These are phyloP conservation scores for Mycena vitilis DNA, from an alignment of 768 basidiomycete genomes.

Conservation along the genomic window DNA sequence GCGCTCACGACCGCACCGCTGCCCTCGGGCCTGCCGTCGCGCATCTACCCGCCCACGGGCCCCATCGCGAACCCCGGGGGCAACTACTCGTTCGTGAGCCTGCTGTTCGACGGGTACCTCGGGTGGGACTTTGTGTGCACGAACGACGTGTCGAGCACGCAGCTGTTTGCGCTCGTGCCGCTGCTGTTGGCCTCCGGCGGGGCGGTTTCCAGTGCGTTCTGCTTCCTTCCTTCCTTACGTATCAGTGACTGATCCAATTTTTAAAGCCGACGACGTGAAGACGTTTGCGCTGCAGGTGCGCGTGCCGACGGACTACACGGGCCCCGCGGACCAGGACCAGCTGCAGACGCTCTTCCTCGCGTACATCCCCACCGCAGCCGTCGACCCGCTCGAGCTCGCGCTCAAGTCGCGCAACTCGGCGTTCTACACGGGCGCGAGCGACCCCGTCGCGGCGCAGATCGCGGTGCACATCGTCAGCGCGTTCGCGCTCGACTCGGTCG, in stretches of 20 bases:
- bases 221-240: slow-evolving; percentile 16
- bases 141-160: slow-evolving; percentile 68
- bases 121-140: slow-evolving; percentile 78
- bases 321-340: slow-evolving; percentile 53
- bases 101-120: slow-evolving; percentile 70
- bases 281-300: slow-evolving; percentile 76
- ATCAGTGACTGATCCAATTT: slow-evolving; percentile 16
- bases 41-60: slow-evolving; percentile 61
- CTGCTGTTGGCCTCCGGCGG: slow-evolving; percentile 49
- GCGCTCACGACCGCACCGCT: slow-evolving; percentile 52
- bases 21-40: slow-evolving; percentile 69
- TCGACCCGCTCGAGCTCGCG: slow-evolving; percentile 71
- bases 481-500: slow-evolving; percentile 65
- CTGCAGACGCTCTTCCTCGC: slow-evolving; percentile 80
- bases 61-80: slow-evolving; percentile 23
- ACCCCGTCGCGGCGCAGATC: slow-evolving; percentile 62
- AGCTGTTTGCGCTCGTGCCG: slow-evolving; percentile 84
- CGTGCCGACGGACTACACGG: slow-evolving; percentile 67
- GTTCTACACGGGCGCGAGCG: slow-evolving; percentile 69
- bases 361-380: slow-evolving; percentile 68
- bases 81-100: slow-evolving; percentile 63
- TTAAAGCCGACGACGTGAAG: slow-evolving; percentile 48
- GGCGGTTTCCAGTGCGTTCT: slow-evolving; percentile 44
- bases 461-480: slow-evolving; percentile 78
- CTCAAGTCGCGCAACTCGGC: slow-evolving; percentile 62